A percentile compares a stretch with the other conserved stretches of the same genome.
Evolutionary conservation across 495 filamentous ascomycete genomes (phyloP).

Genomic region (Penicillium simplicissimum): DNA sequence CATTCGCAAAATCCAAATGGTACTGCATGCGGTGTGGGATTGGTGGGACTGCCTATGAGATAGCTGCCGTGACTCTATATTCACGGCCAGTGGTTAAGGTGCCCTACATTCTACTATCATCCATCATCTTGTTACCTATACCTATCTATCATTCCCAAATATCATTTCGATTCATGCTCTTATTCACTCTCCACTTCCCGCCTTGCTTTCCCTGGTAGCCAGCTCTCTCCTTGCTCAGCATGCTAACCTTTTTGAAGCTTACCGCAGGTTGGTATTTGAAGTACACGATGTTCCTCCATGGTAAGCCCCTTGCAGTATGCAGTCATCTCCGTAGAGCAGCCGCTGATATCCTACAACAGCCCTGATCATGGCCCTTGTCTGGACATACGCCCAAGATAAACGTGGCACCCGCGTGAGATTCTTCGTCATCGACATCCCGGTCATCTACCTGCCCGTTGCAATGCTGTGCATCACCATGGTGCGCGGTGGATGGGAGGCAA

Average conservation of each 20-base stretch:
- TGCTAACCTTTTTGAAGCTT: conserved; percentile 42
- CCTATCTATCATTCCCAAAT: conserved; percentile 27
- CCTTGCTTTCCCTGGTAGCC: conserved; percentile 25
- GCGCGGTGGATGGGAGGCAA: conserved; percentile 44
- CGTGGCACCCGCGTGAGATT: conserved; percentile 67
- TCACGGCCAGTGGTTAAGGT: conserved; percentile 74
- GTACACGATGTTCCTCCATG: conserved; percentile 54
- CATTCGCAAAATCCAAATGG: conserved; percentile 74
- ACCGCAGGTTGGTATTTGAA: conserved; percentile 53
- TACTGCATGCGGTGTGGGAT: conserved; percentile 73
- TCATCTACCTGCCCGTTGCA: conserved; percentile 72
- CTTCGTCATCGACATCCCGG: conserved; percentile 75
- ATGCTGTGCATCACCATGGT: conserved; percentile 72
- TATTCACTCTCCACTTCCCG: conserved; percentile 1
- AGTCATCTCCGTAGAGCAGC: background rate
- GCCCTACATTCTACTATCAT: conserved; percentile 74
- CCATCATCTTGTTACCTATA: conserved; percentile 18
- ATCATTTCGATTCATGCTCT: conserved; percentile 21
- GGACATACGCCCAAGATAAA: conserved; percentile 81
- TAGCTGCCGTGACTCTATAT: conserved; percentile 65
- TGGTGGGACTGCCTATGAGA: conserved; percentile 92
- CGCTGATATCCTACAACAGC: conserved; percentile 48
- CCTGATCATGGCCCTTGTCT: conserved; percentile 74
- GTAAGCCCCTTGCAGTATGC: conserved; percentile 34
- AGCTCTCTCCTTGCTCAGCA: conserved; percentile 3